A percentile compares a stretch with the other conserved stretches of the same genome.
phyloP scores from a whole-genome alignment of 1,284 basidiomycete genomes.

The Wallemia hederae region DNA sequence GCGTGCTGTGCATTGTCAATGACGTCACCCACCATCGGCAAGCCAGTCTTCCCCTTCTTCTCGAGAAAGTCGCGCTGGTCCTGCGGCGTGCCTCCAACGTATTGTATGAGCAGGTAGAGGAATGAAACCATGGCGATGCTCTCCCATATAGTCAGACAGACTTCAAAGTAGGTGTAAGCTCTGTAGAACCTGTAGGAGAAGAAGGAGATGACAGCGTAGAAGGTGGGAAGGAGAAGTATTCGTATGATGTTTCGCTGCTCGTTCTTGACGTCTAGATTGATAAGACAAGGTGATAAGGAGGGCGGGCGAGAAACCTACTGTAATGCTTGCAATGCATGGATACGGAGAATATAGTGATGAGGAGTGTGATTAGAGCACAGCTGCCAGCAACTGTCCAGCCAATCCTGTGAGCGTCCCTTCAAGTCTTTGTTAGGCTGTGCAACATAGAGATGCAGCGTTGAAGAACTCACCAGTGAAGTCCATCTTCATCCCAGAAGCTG shows the following conservation, averaged over 20 bases:
- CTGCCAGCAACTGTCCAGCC: conserved; percentile 12
- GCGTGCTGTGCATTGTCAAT: too few relatives aligned
- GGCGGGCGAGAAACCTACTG: conserved; percentile 3
- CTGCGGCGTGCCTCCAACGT: conserved; percentile 35
- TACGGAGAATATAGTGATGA: conserved; percentile 12
- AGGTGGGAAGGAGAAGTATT: conserved; percentile 16
- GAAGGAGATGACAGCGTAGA: conserved; percentile 63
- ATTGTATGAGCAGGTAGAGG: conserved; percentile 55
- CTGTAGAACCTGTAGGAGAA: conserved; percentile 40
- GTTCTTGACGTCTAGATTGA: conserved; percentile 7
- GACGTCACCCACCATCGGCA: too few relatives aligned
- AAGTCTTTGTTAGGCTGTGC: too few relatives aligned
- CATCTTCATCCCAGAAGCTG: too few relatives aligned
- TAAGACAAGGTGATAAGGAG: neutral
- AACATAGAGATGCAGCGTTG: too few relatives aligned
- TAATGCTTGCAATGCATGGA: conserved; percentile 14
- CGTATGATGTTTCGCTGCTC: conserved; percentile 16
- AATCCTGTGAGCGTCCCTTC: neutral
- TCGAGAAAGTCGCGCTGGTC: conserved; percentile 29
- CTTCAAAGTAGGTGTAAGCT: conserved; percentile 29
- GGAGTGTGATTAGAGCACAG: conserved; percentile 10
- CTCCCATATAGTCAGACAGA: conserved; percentile 26
- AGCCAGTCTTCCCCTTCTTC: conserved; percentile 37
- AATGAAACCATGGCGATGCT: conserved; percentile 49
- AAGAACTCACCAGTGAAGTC: too few relatives aligned